phyloP scores from a whole-genome alignment of 2,329 filamentous ascomycete genomes.

The Paraphoma chrysanthemicola region DNA sequence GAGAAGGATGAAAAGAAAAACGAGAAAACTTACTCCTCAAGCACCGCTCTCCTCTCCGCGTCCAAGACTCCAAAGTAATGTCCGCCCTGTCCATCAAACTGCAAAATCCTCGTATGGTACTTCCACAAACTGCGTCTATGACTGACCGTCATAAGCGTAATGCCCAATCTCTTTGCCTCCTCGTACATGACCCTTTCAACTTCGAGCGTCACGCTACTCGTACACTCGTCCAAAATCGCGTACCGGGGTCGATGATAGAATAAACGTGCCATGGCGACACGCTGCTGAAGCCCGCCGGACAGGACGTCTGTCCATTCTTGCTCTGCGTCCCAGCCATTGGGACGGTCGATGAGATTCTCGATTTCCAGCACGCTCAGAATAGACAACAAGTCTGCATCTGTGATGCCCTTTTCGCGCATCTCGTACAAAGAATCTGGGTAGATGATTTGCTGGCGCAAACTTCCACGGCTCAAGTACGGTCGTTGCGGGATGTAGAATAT shows the following conservation, averaged over 20 bases:
- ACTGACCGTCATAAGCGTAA: slow-evolving; percentile 96
- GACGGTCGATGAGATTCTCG: slow-evolving; percentile 79
- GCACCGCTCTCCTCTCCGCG: slow-evolving; percentile 79
- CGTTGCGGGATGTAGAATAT: slow-evolving; percentile 99
- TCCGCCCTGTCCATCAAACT: slow-evolving; percentile 93
- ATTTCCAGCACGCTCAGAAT: slow-evolving; percentile 84
- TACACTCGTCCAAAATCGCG: slow-evolving; percentile 97
- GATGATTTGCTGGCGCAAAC: slow-evolving; percentile 94
- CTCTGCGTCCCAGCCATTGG: slow-evolving; percentile 88
- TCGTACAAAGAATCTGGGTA: slow-evolving; percentile 90
- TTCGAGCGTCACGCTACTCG: slow-evolving; percentile 91
- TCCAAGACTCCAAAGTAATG: slow-evolving; percentile 91
- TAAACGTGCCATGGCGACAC: slow-evolving; percentile 92
- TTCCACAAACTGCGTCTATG: slow-evolving; percentile 94
- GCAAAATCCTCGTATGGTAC: slow-evolving; percentile 91
- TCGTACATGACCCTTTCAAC: slow-evolving; percentile 98
- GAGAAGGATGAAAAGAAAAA: neutral
- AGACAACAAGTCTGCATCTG: slow-evolving; percentile 77
- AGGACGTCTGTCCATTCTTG: slow-evolving; percentile 97
- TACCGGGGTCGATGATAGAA: slow-evolving; percentile 95
- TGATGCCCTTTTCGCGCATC: slow-evolving; percentile 84
- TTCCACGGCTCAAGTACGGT: slow-evolving; percentile 89
- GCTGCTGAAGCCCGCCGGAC: slow-evolving; percentile 90
- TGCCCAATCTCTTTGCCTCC: slow-evolving; percentile 86
- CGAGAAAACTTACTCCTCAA: slow-evolving; percentile 74